Percentiles rank a stretch among this genome's conserved stretches.
phyloP scores from a whole-genome alignment of 257 asterid genomes.

The Sherardia arvensis region DNA sequence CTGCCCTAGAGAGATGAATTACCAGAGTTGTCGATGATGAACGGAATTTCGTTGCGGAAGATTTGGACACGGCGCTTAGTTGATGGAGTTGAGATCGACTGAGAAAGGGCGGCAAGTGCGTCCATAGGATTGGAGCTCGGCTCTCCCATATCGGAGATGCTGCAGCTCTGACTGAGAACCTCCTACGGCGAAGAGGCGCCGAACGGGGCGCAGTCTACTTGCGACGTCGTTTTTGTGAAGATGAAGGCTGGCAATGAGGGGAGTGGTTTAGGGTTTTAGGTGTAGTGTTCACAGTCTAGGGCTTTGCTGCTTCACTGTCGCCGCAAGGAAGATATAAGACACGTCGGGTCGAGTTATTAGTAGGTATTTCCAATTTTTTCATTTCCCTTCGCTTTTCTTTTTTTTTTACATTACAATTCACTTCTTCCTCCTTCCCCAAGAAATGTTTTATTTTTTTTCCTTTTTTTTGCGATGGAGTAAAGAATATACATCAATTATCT shows the following conservation, averaged over 20 bases:
- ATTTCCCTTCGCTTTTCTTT: background rate
- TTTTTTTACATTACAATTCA: background rate
- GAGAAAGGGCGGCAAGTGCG: conserved; percentile 36
- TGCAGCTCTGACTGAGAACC: background rate
- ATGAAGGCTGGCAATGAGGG: background rate
- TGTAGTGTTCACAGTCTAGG: background rate
- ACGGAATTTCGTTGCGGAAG: conserved; percentile 68
- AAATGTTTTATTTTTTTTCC: too few relatives aligned
- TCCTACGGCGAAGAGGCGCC: background rate
- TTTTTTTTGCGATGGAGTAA: too few relatives aligned
- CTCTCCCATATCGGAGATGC: conserved; percentile 5
- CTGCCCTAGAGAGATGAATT: conserved; percentile 33
- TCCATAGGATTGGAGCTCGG: conserved; percentile 44
- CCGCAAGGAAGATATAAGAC: background rate
- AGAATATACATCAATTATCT: too few relatives aligned
- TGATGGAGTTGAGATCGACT: conserved; percentile 54
- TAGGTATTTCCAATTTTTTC: background rate
- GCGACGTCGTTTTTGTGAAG: background rate
- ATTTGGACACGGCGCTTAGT: conserved; percentile 60
- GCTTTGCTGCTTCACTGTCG: conserved; percentile 2
- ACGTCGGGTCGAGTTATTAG: background rate
- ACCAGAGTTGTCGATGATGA: conserved; percentile 33
- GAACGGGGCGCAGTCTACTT: background rate
- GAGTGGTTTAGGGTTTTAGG: conserved; percentile 12
- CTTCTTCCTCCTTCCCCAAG: background rate